Conservation (phyloP, 495 filamentous ascomycete species). For the Bathelium albidoporum region DNA sequence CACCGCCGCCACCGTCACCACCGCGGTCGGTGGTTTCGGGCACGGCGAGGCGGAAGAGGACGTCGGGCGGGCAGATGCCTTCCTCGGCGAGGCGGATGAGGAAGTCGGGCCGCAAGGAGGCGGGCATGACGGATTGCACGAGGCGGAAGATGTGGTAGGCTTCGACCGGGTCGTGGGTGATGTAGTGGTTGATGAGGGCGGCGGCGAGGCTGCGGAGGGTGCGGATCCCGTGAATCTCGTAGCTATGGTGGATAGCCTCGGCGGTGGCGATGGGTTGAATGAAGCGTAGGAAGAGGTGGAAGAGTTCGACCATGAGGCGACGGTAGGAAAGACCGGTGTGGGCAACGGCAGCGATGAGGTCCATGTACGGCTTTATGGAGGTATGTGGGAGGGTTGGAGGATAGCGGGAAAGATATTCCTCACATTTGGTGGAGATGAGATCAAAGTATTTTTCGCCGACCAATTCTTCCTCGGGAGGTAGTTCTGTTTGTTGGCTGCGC, state of each 20-base stretch:
- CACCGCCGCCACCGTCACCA: too few relatives aligned
- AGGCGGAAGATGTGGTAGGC: conserved; percentile 4
- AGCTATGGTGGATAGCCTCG: background rate
- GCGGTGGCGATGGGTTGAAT: background rate
- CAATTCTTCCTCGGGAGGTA: background rate
- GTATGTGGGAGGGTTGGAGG: background rate
- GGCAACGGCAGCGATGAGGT: background rate
- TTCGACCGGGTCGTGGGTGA: background rate
- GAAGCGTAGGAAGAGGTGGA: conserved; percentile 3
- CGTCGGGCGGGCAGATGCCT: conserved; percentile 3
- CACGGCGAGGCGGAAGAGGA: conserved; percentile 10
- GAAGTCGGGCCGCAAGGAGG: conserved; percentile 6
- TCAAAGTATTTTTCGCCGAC: background rate
- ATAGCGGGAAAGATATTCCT: background rate
- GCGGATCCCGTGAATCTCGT: background rate
- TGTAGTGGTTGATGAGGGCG: conserved; percentile 10
- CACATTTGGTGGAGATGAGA: background rate
- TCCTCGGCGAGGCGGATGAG: conserved; percentile 10
- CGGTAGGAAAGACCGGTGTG: conserved; percentile 3
- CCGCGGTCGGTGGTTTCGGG: background rate
- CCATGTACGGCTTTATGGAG: background rate
- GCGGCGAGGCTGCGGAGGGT: background rate
- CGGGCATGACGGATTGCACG: background rate
- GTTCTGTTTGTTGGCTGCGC: background rate
- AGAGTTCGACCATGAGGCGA: background rate